Evolutionary conservation across 768 basidiomycete species (phyloP).

Genomic region (Tylopilus balloui): DNA sequence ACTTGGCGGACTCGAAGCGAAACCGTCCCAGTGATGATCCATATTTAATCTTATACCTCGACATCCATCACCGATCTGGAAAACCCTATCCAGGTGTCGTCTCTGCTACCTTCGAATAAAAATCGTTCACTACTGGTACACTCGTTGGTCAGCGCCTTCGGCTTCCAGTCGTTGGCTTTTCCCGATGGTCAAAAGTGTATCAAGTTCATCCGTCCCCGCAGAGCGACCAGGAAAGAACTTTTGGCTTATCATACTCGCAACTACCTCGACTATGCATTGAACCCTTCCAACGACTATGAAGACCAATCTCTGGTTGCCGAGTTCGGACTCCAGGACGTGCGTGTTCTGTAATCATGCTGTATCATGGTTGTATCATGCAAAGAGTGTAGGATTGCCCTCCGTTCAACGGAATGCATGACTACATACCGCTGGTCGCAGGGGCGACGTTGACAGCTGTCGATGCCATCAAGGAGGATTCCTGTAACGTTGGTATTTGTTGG

Average conservation of each 20-base stretch:
- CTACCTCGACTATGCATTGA: conserved; percentile 60
- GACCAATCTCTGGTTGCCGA: conserved; percentile 29
- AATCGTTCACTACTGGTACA: conserved; percentile 65
- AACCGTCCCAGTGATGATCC: neutral
- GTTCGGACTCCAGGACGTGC: conserved; percentile 60
- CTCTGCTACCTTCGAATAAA: conserved; percentile 64
- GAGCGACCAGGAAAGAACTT: conserved; percentile 56
- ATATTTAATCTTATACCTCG: neutral
- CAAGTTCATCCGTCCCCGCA: conserved; percentile 47
- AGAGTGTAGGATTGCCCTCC: conserved; percentile 70
- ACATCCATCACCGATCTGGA: neutral
- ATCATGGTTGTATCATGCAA: neutral
- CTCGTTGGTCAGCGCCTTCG: conserved; percentile 51
- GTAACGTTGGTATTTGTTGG: conserved; percentile 77
- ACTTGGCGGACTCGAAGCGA: neutral
- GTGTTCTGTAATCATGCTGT: conserved; percentile 14
- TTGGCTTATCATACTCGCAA: conserved; percentile 63
- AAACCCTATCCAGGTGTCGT: conserved; percentile 36
- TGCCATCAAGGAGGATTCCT: conserved; percentile 45
- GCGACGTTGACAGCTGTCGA: conserved; percentile 72
- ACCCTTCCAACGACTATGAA: conserved; percentile 28
- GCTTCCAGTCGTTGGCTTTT: conserved; percentile 38
- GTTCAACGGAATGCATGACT: conserved; percentile 65
- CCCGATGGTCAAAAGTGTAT: conserved; percentile 27
- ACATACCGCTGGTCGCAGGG: conserved; percentile 70